These are phyloP conservation scores for Pyrenophora graminea DNA, from an alignment of 2,329 filamentous ascomycete species.

Conservation along the genomic window DNA sequence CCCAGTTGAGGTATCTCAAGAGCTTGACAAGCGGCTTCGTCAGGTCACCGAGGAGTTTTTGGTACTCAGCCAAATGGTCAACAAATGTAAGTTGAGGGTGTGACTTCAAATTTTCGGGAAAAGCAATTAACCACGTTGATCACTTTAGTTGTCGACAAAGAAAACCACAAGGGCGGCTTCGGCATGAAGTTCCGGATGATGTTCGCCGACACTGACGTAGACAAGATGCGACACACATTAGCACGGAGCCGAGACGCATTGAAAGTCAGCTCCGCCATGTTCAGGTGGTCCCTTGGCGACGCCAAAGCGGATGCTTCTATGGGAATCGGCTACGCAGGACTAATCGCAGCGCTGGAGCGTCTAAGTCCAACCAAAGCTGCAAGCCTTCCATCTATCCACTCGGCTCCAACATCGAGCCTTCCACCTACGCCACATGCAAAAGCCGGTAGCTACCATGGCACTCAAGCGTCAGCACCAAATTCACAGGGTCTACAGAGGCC, in stretches of 20 bases:
- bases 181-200: slow-evolving; percentile 65
- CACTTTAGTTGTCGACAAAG: slow-evolving; percentile 60
- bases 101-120: not conserved
- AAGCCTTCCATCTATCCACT: slow-evolving; percentile 30
- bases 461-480: slow-evolving; percentile 5
- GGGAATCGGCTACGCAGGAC: slow-evolving; percentile 69
- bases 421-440: slow-evolving; percentile 34
- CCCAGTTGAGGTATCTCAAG: slow-evolving; percentile 64
- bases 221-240: slow-evolving; percentile 62
- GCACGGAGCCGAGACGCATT: slow-evolving; percentile 64
- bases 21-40: slow-evolving; percentile 67
- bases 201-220: slow-evolving; percentile 60
- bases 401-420: slow-evolving; percentile 38
- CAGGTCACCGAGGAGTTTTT: slow-evolving; percentile 65
- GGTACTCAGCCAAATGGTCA: slow-evolving; percentile 65
- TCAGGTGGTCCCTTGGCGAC: slow-evolving; percentile 66
- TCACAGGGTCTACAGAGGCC: slow-evolving; percentile 19
- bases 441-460: slow-evolving; percentile 11
- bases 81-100: slow-evolving; percentile 45
- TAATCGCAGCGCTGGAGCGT: slow-evolving; percentile 66
- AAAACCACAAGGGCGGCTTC: slow-evolving; percentile 62
- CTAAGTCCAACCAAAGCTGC: slow-evolving; percentile 44
- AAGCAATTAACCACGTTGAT: not conserved
- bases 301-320: slow-evolving; percentile 63
- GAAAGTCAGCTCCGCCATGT: slow-evolving; percentile 66